These are phyloP conservation scores for Casuarina cunninghamiana DNA, from an alignment of 306 rosid species.

Conservation along the genomic window DNA sequence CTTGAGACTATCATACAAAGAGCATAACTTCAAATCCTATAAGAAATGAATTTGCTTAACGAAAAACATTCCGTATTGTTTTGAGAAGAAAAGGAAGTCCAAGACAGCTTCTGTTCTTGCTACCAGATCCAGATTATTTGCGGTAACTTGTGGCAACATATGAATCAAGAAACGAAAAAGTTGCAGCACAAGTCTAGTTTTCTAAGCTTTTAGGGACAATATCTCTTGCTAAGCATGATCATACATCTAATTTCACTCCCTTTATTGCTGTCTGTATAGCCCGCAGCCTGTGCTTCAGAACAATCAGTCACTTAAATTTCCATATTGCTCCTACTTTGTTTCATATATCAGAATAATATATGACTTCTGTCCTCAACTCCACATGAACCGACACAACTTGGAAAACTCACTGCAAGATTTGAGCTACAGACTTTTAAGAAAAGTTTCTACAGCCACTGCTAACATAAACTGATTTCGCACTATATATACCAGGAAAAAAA, in stretches of 20 bases:
- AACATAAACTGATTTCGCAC: neutral
- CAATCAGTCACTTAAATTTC: neutral
- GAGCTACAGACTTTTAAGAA: neutral
- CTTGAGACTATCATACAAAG: neutral
- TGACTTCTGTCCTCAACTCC: neutral
- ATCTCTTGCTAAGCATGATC: neutral
- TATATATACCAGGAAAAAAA: neutral
- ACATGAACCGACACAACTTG: neutral
- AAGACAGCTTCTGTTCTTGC: conserved; percentile 1
- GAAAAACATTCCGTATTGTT: neutral
- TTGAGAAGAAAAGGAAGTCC: neutral
- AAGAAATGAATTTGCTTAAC: neutral
- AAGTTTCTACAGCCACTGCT: neutral
- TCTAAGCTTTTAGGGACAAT: neutral
- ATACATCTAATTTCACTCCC: neutral
- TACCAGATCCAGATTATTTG: neutral
- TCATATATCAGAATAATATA: neutral
- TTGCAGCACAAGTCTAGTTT: neutral
- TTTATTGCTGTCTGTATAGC: neutral
- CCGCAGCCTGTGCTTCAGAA: neutral
- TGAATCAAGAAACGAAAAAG: neutral
- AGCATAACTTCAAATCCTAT: neutral
- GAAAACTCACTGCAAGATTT: neutral
- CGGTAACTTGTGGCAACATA: neutral
- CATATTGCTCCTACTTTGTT: neutral